Base-by-base conservation (phyloP, 1,284 basidiomycete genomes). In the Meripilus lineatus region DNA sequence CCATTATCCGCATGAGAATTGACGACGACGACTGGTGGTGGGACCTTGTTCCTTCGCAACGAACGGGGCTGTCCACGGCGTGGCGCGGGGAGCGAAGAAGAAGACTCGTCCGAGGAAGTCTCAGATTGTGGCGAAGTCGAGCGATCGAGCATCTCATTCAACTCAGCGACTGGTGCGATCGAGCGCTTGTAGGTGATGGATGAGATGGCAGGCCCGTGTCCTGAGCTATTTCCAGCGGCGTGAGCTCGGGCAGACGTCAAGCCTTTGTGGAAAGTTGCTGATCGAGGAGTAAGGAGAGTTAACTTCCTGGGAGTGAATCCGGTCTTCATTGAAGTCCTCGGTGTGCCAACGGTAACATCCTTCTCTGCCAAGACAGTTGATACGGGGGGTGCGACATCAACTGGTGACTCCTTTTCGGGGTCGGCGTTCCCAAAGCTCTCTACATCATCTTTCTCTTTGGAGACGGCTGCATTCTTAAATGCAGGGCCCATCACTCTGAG, bases 401-500 rank as follows among this genome's bases (percentile, higher is more conserved):
- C 47, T 7, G 61, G 58, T 20, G 65, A 61, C 40, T 48, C 47
- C 28, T 30, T 30, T n/a, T 30, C 28, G 28, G n/a, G 8, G 43
- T 55, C 50, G 13, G 52, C 48, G 4, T 57, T 57, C 18, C 52
- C 49, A 45, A 61, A 63, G 51, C 61, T 66, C 45, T 67, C 60
- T 14, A 51, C 48, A 44, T 67, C 62, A 18, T 51, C 44, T 44
- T 38, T 39, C 25, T 17, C 25, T 5, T 34, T 38, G 38, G 34
- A n/a, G n/a, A 32, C 37, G 21, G 8, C 42, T 8, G 45, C 43
- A 40, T 10, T 49, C 35, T 41, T 62, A 51, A 81, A 71, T 21
- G 73, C 74, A 18, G 75, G 74, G n/a, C 69, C 67, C 28, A 87
- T 63, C 38, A 83, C 69, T n/a, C 78, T 72, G 54, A 84, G 73